Percentiles rank a stretch among this genome's conserved stretches.
phyloP scores from a whole-genome alignment of 2,329 filamentous ascomycete species.

The Harringtonia aguacate region DNA sequence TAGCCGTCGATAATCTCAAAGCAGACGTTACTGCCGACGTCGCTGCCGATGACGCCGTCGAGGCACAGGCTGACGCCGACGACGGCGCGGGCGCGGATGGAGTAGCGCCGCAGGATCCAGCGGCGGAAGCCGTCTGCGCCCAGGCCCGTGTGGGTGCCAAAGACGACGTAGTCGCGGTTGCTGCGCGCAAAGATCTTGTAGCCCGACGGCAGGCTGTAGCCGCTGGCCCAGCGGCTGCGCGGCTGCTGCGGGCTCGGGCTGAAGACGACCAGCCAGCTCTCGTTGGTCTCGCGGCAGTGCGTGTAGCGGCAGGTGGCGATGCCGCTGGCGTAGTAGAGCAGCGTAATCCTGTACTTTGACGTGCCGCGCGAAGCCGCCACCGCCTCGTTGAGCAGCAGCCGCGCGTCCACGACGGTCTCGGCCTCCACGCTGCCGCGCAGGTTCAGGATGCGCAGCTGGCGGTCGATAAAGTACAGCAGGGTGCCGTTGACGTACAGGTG shows the following conservation, averaged over 20 bases:
- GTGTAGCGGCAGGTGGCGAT: slow-evolving; percentile 48
- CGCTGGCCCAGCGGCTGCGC: slow-evolving; percentile 25
- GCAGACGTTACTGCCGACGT: slow-evolving; percentile 56
- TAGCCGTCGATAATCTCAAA: slow-evolving; percentile 58
- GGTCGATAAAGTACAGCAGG: slow-evolving; percentile 49
- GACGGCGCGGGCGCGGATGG: slow-evolving; percentile 30
- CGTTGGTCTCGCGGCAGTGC: slow-evolving; percentile 20
- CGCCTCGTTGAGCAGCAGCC: slow-evolving; percentile 24
- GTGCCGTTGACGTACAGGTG: slow-evolving; percentile 45
- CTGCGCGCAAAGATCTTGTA: slow-evolving; percentile 59
- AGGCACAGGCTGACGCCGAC: slow-evolving; percentile 37
- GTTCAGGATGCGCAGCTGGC: slow-evolving; percentile 45
- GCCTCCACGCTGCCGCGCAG: slow-evolving; percentile 34
- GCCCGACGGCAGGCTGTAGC: slow-evolving; percentile 31
- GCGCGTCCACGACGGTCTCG: slow-evolving; percentile 48
- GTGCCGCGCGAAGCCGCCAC: slow-evolving; percentile 23
- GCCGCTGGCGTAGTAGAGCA: slow-evolving; percentile 45
- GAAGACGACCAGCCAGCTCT: slow-evolving; percentile 43
- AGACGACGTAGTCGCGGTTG: slow-evolving; percentile 49
- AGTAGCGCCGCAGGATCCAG: slow-evolving; percentile 50
- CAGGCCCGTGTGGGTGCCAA: slow-evolving; percentile 49
- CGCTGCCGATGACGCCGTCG: slow-evolving; percentile 48
- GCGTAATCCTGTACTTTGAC: slow-evolving; percentile 34
- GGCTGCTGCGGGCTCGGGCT: too few relatives aligned
- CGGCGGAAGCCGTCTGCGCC: slow-evolving; percentile 42